Percentiles rank a stretch among this genome's conserved stretches.
phyloP scores from a whole-genome alignment of 108 stramenopile genomes.

The Asterionellopsis glacialis region DNA sequence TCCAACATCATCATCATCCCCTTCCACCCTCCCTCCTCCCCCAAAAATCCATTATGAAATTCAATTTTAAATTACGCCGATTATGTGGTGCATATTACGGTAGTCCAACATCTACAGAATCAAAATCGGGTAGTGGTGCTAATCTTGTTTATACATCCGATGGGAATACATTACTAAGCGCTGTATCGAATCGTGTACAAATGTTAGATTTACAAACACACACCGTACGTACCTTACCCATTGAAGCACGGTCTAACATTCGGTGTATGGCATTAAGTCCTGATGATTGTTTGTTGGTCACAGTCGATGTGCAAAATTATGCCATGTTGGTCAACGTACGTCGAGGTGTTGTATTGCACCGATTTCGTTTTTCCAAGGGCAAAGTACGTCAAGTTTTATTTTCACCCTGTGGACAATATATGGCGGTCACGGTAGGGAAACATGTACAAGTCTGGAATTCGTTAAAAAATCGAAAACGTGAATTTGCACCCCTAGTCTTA shows the following conservation, averaged over 20 bases:
- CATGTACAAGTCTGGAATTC: constrained; percentile 93
- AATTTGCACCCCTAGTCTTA: constrained; percentile 91
- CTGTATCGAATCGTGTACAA: constrained; percentile 92
- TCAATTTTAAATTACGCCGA: constrained; percentile 92
- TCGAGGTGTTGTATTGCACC: constrained; percentile 87
- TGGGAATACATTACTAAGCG: constrained; percentile 84
- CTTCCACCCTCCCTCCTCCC: no score
- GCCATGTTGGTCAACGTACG: constrained; percentile 75
- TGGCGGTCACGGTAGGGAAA: constrained; percentile 91
- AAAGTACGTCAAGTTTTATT: constrained; percentile 80
- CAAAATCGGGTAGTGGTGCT: constrained; percentile 52
- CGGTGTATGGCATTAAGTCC: constrained; percentile 79
- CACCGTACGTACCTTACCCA: constrained; percentile 79
- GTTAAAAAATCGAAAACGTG: constrained; percentile 68
- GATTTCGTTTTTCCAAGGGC: constrained; percentile 84
- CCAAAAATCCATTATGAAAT: constrained; percentile 78
- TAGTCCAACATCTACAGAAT: constrained; percentile 47
- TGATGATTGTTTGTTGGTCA: constrained; percentile 77
- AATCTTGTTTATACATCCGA: constrained; percentile 91
- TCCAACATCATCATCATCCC: no score
- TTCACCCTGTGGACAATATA: constrained; percentile 79
- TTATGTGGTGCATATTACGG: constrained; percentile 95
- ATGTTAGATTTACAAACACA: constrained; percentile 89
- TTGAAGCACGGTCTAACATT: constrained; percentile 91
- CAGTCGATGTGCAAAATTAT: constrained; percentile 78